Base-by-base conservation (phyloP, 148 eudicot species). In the Vaccinium corymbosum region DNA sequence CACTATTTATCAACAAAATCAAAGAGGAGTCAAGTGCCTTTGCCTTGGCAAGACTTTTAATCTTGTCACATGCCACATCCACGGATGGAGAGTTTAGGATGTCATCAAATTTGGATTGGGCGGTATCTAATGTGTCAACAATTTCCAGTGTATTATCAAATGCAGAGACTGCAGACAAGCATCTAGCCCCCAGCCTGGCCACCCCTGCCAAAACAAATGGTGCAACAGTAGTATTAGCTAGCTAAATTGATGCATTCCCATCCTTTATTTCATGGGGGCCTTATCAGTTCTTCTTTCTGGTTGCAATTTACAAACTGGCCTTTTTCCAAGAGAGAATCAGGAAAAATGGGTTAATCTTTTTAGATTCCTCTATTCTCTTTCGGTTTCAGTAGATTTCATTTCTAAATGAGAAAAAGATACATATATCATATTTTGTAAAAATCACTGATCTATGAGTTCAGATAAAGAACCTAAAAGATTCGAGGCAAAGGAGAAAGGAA, bases 1-100 rank as follows among this genome's bases (percentile, higher is more conserved):
- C 96, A 84, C 95, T 89, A 83, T 95, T 94, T 72, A 94, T 94
- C 89, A 97, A 89, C 49, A 94, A 84, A 76, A 97, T 93, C 82
- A 97, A 91, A 79, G 99, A 97, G 57, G 99, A 97, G 81, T 97
- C 98, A 4, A 97, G 98, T 85, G 93, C 94, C 86, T 97, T 97
- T 83, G 92, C 92, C 90, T 94, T 97, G 66, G 98, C 95, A 83
- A 97, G 95, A 88, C 95, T 93, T 86, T 88, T 92, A 80, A 97
- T 93, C 89, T 93, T 94, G 59, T 94, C 97, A 90, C 99, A 94
- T 56, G 99, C 99, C 75, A 56, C 90, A 85, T 97, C 99, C 80
- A 94, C 79, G 59, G 99, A 97, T 57, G 96, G 91, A 27, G 98
- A 93, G 88, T 91, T 94, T 77, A 97, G 89, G 83, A 97, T 93